Percentiles rank a stretch among this genome's conserved stretches.
Conservation (phyloP, 805 yeast species). For the Candida jianshihensis region DNA sequence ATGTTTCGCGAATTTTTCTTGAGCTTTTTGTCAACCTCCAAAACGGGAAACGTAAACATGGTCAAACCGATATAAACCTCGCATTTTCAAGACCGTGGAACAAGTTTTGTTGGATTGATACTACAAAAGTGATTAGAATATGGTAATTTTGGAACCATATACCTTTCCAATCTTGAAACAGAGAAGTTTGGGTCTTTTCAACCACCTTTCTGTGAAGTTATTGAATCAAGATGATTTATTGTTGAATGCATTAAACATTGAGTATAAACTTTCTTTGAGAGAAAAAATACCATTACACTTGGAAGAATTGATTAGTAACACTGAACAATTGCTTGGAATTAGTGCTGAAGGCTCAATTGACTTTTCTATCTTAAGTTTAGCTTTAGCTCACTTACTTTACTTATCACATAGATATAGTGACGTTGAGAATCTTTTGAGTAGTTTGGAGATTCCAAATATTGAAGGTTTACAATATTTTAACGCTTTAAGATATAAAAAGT, state of each 20-base stretch:
- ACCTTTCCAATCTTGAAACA: background rate
- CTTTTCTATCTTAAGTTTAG: background rate
- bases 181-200: background rate
- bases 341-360: background rate
- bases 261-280: background rate
- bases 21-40: background rate
- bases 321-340: background rate
- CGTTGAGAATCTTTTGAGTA: background rate
- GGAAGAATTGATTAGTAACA: background rate
- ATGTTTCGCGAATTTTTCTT: no score
- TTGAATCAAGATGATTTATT: background rate
- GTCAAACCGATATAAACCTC: background rate
- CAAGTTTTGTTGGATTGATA: no score
- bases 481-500: constrained; percentile 1
- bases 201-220: background rate
- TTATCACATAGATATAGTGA: background rate
- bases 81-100: no score
- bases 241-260: constrained; percentile 1
- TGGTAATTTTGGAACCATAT: background rate
- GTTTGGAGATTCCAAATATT: background rate
- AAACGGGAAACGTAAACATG: background rate
- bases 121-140: no score
- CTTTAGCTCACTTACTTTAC: background rate
- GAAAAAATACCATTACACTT: no score
- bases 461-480: background rate